Base-by-base conservation (phyloP, 2,329 filamentous ascomycete species). In the Tolypocladium tropicale region DNA sequence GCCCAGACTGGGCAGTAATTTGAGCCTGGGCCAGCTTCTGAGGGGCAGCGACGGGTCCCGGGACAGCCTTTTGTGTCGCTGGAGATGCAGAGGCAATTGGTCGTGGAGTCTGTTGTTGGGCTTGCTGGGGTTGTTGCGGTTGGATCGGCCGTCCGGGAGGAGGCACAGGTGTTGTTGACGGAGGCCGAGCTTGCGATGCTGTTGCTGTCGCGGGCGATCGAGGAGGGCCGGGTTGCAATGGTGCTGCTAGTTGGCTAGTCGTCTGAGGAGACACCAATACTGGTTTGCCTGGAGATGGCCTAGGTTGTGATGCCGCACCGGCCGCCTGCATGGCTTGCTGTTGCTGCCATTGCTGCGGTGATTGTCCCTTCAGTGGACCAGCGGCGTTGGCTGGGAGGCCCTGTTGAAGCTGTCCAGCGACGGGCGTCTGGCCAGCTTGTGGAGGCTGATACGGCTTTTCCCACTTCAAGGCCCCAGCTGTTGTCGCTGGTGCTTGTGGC, bases 391-490 rank as follows among this genome's bases (percentile, higher is more conserved):
- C 61, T 25, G 60, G 58, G 43, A 60, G 51, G 10, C 61, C 60
- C 34, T 66, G 62, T 23, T 66, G 65, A 28, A 60, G 53, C 32
- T 64, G 67, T 12, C 66, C 61, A 36, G 64, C 55, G 23, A 63
- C 57, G 6, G 65, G 64, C 9, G 63, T 58, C 25, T 64, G 65
- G 48, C 61, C 55, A 23, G 63, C 30, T 12, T 65, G 64, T 3
- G 65, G 66, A 46, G 71, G 72, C 55, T 73, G 71, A 57, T 74
- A 73, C 12, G 73, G 71, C 60, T 71, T 73, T 60, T 74, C 72
- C 72, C 72, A 74, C 55, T 74, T 74, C 21, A 73, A 57, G 37
- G 62, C 57, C 7, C 65, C 65, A 25, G 63, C 62, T 39, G 60
- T 60, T 34, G 65, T 63, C 7, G 64, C 59, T 4, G 59, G 28